phyloP scores from a whole-genome alignment of 768 basidiomycete genomes.

The Clavaria fumosa region DNA sequence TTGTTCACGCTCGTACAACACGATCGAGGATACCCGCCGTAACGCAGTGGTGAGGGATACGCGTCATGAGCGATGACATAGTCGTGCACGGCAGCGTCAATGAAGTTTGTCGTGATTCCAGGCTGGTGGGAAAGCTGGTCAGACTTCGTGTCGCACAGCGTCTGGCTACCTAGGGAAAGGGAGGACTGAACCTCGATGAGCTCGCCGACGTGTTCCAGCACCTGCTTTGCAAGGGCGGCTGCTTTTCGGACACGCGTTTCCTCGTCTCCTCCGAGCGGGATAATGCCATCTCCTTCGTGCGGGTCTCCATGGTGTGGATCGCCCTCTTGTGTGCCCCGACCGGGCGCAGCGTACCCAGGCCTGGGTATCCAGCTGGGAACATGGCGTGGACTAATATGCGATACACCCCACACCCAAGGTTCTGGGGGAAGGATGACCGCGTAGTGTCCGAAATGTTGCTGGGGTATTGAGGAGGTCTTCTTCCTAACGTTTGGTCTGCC shows the following conservation, averaged over 20 bases:
- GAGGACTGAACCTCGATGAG: conserved; percentile 31
- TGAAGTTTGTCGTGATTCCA: conserved; percentile 55
- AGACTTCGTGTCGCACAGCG: conserved; percentile 3
- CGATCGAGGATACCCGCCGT: conserved; percentile 59
- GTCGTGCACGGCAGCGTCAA: conserved; percentile 61
- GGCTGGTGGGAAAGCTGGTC: conserved; percentile 24
- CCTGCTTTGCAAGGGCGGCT: conserved; percentile 38
- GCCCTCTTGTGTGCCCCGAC: conserved; percentile 9
- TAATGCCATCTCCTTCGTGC: conserved; percentile 19
- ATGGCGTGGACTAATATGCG: conserved; percentile 37
- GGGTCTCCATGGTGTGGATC: conserved; percentile 2
- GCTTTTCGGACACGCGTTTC: conserved; percentile 38
- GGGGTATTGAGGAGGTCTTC: too few relatives aligned
- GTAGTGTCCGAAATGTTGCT: conserved; percentile 43
- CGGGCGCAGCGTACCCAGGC: conserved; percentile 37
- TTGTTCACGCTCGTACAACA: conserved; percentile 85
- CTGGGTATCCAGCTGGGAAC: conserved; percentile 41
- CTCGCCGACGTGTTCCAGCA: conserved; percentile 37
- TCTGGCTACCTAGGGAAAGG: too few relatives aligned
- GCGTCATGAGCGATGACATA: conserved; percentile 52
- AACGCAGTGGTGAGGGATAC: conserved; percentile 78
- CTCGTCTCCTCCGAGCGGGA: conserved; percentile 37
- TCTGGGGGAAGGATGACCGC: conserved; percentile 49
- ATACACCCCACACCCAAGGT: conserved; percentile 47
- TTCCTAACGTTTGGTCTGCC: too few relatives aligned